Conservation (phyloP, 2,329 filamentous ascomycete species). For the Aureobasidium pullulans region DNA sequence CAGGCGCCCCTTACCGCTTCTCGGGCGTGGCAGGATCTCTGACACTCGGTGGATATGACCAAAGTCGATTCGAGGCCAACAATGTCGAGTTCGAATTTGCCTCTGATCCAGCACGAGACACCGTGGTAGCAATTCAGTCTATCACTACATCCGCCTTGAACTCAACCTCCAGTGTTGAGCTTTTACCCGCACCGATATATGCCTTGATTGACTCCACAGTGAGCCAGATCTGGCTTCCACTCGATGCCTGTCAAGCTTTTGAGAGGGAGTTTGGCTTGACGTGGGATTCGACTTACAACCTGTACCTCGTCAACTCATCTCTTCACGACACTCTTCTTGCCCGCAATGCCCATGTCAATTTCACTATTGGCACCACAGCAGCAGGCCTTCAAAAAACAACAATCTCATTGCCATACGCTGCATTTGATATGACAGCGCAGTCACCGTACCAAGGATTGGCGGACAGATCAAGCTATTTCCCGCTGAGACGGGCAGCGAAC, state of each 20-base stretch:
- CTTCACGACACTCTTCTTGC: slow-evolving; percentile 26
- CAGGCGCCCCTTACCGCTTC: slow-evolving; percentile 60
- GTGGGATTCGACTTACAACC: slow-evolving; percentile 28
- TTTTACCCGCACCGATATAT: slow-evolving; percentile 34
- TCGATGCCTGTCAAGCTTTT: slow-evolving; percentile 27
- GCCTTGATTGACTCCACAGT: slow-evolving; percentile 37
- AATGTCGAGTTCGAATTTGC: slow-evolving; percentile 51
- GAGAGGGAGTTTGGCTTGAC: slow-evolving; percentile 31
- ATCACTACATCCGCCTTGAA: slow-evolving; percentile 28
- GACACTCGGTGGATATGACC: slow-evolving; percentile 64
- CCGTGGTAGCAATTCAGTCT: slow-evolving; percentile 50
- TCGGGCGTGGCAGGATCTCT: slow-evolving; percentile 38
- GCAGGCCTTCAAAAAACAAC: slow-evolving; percentile 31
- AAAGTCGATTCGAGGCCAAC: slow-evolving; percentile 54
- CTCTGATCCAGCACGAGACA: slow-evolving; percentile 50
- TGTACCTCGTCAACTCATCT: slow-evolving; percentile 33
- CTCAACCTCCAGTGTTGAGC: slow-evolving; percentile 27
- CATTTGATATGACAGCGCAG: slow-evolving; percentile 40
- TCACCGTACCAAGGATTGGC: slow-evolving; percentile 45
- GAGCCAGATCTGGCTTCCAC: slow-evolving; percentile 35
- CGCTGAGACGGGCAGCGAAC: slow-evolving; percentile 50
- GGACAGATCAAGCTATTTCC: slow-evolving; percentile 59
- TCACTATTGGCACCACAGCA: slow-evolving; percentile 33
- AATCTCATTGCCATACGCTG: slow-evolving; percentile 42
- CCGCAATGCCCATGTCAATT: slow-evolving; percentile 37